Evolutionary conservation across 225 moss, liverwort and hornwort species (phyloP).

Genomic region (Sphagnum tenellum): DNA sequence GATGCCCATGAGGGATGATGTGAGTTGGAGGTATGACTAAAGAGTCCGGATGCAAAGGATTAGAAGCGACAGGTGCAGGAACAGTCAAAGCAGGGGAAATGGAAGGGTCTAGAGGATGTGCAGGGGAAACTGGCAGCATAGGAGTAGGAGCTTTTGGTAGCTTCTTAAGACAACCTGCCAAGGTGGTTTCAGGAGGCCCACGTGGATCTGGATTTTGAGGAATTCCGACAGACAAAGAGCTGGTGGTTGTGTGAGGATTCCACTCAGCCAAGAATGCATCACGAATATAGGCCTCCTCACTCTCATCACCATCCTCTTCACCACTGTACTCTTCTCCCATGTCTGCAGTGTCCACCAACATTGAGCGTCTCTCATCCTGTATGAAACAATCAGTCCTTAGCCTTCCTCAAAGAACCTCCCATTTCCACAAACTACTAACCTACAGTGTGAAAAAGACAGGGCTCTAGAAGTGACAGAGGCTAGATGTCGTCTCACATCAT

Average conservation of each 20-base stretch:
- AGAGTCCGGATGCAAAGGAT: conserved; percentile 2
- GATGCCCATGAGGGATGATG: conserved; percentile 4
- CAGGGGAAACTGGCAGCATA: conserved; percentile 2
- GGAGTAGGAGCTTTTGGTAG: background rate
- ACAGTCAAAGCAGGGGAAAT: conserved; percentile 7
- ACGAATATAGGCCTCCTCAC: conserved; percentile 19
- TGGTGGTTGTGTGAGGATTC: conserved; percentile 16
- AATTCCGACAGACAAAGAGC: conserved; percentile 11
- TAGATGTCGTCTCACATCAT: background rate
- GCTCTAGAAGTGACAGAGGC: background rate
- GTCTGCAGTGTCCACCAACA: conserved; percentile 4
- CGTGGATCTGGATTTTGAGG: conserved; percentile 7
- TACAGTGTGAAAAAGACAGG: background rate
- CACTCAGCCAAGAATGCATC: conserved; percentile 32
- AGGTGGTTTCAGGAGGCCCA: conserved; percentile 8
- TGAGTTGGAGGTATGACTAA: conserved; percentile 9
- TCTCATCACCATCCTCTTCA: conserved; percentile 25
- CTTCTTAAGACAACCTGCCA: conserved; percentile 4
- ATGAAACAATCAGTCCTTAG: background rate
- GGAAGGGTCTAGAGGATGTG: background rate
- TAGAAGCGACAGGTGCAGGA: conserved; percentile 12
- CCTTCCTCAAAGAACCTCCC: too few species aligned
- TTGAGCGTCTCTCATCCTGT: conserved; percentile 26
- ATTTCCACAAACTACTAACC: background rate
- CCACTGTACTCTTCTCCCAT: conserved; percentile 13